Base-by-base conservation (phyloP, 495 filamentous ascomycete genomes). In the Aspergillus carlsbadensis region DNA sequence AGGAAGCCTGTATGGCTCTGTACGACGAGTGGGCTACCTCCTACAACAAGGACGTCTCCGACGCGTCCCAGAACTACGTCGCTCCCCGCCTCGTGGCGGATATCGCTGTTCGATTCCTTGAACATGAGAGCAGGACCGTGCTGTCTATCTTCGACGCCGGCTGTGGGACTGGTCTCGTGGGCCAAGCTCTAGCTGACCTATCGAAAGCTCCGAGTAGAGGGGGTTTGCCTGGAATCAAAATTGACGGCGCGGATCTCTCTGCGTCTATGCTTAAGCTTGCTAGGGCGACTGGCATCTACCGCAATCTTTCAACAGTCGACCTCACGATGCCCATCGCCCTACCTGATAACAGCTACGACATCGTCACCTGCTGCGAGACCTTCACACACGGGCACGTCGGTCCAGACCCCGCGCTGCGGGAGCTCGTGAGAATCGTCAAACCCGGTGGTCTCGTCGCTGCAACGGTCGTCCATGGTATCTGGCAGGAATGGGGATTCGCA, bases 371-470 rank as follows among this genome's bases (percentile, higher is more conserved):
- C 47, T 68, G 68, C 6, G 77, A 76, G 22, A 80, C 75, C 3
- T 75, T 80, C 43, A 79, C 77, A 6, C 67, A 69, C 1, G 76
- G 74, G 17, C 77, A 79, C 53, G 76, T 80, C 24, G 76, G 76
- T 0, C 74, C 76, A 6, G 67, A 65, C 46, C 75, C 76, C 11
- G 66, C 74, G 7, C 40, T 70, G 44, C 53, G 70, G 22, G 76
- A 80, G 43, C 68, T 80, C 24, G 62, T 76, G 6, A 65, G 77
- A 0, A 49, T 79, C 0, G 62, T 67, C 11, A 75, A 70, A 61
- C 58, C 33, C 1, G 67, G 61, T 6, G 76, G 76, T 2, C 42
- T 75, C 14, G 53, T 80, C n/a, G 71, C 74, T 17, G 74, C 75
- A 0, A 78, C 77, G 0, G 67, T 80, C 5, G 57, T 78, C 0